phyloP scores from a whole-genome alignment of 2,329 filamentous ascomycete species.

The Fusarium anguioides region DNA sequence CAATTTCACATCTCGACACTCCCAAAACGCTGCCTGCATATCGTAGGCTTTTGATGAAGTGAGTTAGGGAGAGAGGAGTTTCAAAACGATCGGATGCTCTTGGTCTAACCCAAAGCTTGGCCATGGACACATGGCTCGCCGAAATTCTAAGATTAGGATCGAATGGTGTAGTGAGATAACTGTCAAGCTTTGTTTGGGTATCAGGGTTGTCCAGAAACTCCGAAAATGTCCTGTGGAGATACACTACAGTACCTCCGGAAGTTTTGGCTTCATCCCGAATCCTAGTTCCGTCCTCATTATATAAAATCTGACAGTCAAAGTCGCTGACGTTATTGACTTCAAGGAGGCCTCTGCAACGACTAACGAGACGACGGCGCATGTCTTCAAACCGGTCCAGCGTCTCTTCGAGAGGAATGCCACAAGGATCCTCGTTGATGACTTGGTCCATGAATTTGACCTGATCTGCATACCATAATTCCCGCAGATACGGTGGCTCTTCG shows the following conservation, averaged over 20 bases:
- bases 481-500: accelerated
- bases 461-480: constrained; percentile 5
- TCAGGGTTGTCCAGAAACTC: neutral
- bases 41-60: neutral
- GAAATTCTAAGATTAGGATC: neutral
- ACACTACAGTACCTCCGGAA: neutral
- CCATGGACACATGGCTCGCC: neutral
- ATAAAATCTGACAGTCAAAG: no score
- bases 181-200: neutral
- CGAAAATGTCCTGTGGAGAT: constrained; percentile 1
- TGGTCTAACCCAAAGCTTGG: neutral
- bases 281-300: no score
- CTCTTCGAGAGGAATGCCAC: accelerated
- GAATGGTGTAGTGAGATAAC: neutral
- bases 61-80: no score
- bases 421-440: neutral
- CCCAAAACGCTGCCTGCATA: accelerated
- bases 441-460: neutral
- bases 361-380: constrained; percentile 1
- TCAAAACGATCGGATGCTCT: no score
- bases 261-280: accelerated
- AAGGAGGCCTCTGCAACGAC: constrained; percentile 16
- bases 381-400: neutral
- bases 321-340: neutral
- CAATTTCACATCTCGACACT: neutral